These are phyloP conservation scores for Chrysopogon serrulatus DNA, from an alignment of 176 grass and related monocot genomes.

Conservation along the genomic window DNA sequence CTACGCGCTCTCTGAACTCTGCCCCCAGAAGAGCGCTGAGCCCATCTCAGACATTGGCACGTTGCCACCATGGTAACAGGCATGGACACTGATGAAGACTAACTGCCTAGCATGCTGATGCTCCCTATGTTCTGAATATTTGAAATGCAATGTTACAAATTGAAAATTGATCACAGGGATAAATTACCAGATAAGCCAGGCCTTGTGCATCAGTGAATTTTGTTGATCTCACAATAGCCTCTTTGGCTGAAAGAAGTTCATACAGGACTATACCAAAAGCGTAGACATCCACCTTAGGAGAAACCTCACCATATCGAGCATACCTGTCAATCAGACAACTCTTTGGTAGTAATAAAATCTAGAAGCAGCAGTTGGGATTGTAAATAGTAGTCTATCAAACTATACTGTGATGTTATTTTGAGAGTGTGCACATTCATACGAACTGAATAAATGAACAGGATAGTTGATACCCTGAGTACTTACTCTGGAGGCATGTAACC, in stretches of 20 bases:
- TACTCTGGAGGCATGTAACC: constrained; percentile 92
- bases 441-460: background rate
- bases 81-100: no score
- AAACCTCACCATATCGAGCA: constrained; percentile 66
- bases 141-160: background rate
- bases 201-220: constrained; percentile 30
- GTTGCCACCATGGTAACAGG: no score
- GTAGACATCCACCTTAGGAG: constrained; percentile 73
- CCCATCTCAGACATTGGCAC: no score
- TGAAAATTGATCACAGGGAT: background rate
- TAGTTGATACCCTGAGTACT: background rate
- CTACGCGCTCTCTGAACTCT: no score
- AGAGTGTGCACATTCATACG: background rate
- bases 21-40: no score
- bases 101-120: background rate
- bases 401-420: background rate
- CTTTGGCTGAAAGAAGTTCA: constrained; percentile 85
- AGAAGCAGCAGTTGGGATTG: background rate
- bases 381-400: background rate
- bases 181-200: constrained; percentile 51
- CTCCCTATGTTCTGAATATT: background rate
- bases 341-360: background rate
- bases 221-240: constrained; percentile 48
- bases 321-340: constrained; percentile 41
- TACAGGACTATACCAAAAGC: constrained; percentile 73